Conservation (phyloP, 345 rosid species). For the Eucalyptus erythrocorys region DNA sequence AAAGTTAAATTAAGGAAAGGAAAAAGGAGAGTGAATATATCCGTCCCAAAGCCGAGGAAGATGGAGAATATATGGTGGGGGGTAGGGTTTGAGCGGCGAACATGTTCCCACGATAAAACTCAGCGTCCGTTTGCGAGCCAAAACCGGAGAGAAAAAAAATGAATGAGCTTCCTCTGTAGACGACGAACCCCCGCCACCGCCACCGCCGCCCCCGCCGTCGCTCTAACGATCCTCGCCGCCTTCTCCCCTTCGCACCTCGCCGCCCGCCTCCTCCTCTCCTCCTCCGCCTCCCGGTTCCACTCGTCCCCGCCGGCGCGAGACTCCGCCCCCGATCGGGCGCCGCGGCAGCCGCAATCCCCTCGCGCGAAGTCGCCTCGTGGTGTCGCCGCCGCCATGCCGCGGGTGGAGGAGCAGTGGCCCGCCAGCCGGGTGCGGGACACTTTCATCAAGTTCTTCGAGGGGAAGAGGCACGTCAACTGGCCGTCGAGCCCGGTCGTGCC, state of each 20-base stretch:
- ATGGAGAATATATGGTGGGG: not conserved
- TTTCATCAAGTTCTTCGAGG: slow-evolving; percentile 53
- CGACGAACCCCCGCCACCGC: not conserved
- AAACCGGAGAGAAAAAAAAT: not conserved
- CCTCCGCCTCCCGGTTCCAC: not conserved
- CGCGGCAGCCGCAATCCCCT: not conserved
- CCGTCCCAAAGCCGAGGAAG: not conserved
- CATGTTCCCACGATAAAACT: not conserved
- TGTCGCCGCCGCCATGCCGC: not conserved
- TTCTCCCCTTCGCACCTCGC: not conserved
- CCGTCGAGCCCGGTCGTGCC: slow-evolving; percentile 94
- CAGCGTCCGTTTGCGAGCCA: not conserved
- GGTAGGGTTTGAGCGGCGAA: not conserved
- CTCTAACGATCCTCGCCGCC: not conserved
- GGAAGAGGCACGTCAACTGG: slow-evolving; percentile 66
- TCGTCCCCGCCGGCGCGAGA: not conserved
- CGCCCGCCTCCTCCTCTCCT: not conserved
- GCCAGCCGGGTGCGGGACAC: slow-evolving; percentile 73
- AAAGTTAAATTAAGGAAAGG: not conserved
- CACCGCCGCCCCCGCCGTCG: not conserved
- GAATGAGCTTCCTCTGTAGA: not conserved
- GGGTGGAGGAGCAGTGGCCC: slow-evolving; percentile 36
- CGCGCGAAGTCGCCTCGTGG: not conserved
- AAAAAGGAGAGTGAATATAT: not conserved
- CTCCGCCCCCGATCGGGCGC: not conserved